Evolutionary conservation across 805 yeast species (phyloP).

Genomic region (Kazachstania kunashirensis): DNA sequence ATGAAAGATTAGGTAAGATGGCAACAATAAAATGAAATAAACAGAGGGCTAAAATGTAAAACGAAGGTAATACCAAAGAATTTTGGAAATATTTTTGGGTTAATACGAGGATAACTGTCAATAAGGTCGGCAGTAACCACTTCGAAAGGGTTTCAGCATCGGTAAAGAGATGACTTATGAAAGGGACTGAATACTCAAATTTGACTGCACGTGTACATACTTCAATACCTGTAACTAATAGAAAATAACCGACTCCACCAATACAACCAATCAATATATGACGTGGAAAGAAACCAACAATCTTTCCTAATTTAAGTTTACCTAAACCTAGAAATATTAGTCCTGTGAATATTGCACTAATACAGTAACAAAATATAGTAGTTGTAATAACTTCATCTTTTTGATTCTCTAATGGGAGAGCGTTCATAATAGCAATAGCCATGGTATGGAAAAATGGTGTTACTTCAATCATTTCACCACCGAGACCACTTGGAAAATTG

Average conservation of each 20-base stretch:
- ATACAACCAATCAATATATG: constrained; percentile 95
- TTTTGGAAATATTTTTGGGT: constrained; percentile 54
- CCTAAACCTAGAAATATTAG: constrained; percentile 69
- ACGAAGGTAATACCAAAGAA: constrained; percentile 71
- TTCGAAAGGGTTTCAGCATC: constrained; percentile 37
- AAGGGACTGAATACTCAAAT: constrained; percentile 50
- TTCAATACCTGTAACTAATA: constrained; percentile 82
- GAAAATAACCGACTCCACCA: constrained; percentile 95
- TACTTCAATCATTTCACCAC: constrained; percentile 98
- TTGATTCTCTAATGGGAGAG: constrained; percentile 34
- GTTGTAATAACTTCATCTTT: constrained; percentile 70
- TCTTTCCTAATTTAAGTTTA: constrained; percentile 64
- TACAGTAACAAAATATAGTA: constrained; percentile 74
- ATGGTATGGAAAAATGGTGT: constrained; percentile 96
- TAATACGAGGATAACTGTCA: constrained; percentile 52
- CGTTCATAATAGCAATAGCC: constrained; percentile 61
- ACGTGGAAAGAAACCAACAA: constrained; percentile 92
- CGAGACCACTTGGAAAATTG: constrained; percentile 81
- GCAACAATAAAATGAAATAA: constrained; percentile 61
- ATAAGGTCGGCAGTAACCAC: constrained; percentile 60
- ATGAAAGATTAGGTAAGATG: constrained; percentile 53
- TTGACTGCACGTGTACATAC: constrained; percentile 77
- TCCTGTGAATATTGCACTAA: constrained; percentile 82
- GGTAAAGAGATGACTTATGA: constrained; percentile 39
- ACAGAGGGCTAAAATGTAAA: constrained; percentile 61